Evolutionary conservation across 2,329 filamentous ascomycete species (phyloP).

Genomic region (Apiospora kogelbergensis): DNA sequence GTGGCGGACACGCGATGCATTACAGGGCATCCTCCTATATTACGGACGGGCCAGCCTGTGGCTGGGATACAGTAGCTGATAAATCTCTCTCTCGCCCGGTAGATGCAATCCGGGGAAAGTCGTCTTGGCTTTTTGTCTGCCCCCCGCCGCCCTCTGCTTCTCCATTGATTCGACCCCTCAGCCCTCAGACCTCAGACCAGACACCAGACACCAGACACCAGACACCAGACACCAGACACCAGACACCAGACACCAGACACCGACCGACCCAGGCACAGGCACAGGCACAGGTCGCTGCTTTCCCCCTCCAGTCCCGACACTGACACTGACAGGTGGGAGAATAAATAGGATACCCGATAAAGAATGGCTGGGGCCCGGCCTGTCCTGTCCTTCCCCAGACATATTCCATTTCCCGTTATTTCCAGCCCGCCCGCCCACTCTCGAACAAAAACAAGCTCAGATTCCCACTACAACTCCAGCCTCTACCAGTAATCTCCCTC

Average conservation of each 20-base stretch:
- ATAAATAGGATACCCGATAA: neutral
- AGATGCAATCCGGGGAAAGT: neutral
- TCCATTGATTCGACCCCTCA: neutral
- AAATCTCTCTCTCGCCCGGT: neutral
- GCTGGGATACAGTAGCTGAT: neutral
- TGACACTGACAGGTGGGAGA: neutral
- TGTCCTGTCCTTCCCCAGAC: neutral
- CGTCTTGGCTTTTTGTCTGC: neutral
- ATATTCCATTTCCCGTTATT: slow-evolving; percentile 1
- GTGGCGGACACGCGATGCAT: neutral
- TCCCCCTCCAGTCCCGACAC: neutral
- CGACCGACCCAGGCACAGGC: neutral
- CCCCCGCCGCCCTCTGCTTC: neutral
- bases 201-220: no score
- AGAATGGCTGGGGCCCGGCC: neutral
- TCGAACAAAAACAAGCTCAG: slow-evolving; percentile 9
- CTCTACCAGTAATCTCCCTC: neutral
- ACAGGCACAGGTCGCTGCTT: no score
- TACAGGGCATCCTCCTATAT: neutral
- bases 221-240: no score
- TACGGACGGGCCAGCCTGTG: neutral
- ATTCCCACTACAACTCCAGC: neutral
- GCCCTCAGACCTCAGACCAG: no score
- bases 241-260: no score
- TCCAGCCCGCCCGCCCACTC: neutral